Evolutionary conservation across 768 basidiomycete species (phyloP).

Genomic region (Cyathus striatus): DNA sequence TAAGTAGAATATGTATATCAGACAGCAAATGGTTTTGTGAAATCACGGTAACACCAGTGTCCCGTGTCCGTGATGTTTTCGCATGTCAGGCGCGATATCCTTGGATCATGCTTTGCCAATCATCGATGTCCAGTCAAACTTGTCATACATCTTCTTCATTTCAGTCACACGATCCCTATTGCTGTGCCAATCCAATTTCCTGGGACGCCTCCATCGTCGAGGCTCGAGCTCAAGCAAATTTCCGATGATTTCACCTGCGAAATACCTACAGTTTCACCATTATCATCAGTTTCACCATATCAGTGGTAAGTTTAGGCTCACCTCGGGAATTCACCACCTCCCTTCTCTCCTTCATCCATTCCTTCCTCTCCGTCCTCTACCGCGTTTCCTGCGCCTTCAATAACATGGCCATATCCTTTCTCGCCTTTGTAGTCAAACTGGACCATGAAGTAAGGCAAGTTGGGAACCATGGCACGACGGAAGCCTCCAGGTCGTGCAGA

Average conservation of each 20-base stretch:
- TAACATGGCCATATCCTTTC: conserved; percentile 97
- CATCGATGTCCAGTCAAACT: conserved; percentile 80
- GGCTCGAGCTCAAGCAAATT: conserved; percentile 86
- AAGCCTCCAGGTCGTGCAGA: conserved; percentile 87
- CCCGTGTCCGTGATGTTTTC: too few species aligned
- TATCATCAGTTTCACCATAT: too few species aligned
- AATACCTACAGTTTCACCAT: conserved; percentile 76
- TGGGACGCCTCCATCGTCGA: conserved; percentile 78
- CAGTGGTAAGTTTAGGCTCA: conserved; percentile 25
- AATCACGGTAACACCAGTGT: too few species aligned
- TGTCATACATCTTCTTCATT: conserved; percentile 73
- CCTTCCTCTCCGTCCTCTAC: conserved; percentile 57
- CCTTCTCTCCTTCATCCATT: conserved; percentile 83
- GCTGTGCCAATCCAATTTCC: conserved; percentile 61
- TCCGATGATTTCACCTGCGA: conserved; percentile 93
- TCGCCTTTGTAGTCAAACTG: conserved; percentile 98
- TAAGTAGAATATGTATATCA: too few species aligned
- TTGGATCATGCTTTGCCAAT: conserved; percentile 47
- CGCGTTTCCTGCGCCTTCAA: conserved; percentile 80
- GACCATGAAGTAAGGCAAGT: conserved; percentile 98
- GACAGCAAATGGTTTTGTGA: too few species aligned
- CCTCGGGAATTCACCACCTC: conserved; percentile 89
- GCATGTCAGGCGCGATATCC: too few species aligned
- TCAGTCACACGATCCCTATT: conserved; percentile 65
- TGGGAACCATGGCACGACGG: conserved; percentile 91